Evolutionary conservation across 306 rosid genomes (phyloP).

Genomic region (Trifolium pratense): DNA sequence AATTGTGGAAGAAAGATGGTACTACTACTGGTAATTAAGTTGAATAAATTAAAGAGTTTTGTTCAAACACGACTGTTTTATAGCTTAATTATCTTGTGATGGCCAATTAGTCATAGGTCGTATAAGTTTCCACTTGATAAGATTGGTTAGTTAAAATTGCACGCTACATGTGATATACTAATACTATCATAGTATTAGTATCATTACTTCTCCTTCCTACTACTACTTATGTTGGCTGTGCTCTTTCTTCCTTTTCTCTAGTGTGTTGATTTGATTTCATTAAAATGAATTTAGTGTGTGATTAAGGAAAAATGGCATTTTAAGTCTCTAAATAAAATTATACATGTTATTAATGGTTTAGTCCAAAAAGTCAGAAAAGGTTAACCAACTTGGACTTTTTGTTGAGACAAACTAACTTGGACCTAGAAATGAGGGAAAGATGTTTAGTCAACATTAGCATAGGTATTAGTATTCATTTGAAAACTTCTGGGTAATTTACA

Average conservation of each 20-base stretch:
- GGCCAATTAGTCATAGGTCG: conserved; percentile 1
- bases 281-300: background rate
- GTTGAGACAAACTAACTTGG: background rate
- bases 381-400: background rate
- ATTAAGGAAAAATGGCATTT: too few relatives aligned
- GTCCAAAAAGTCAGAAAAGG: too few relatives aligned
- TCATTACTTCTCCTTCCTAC: background rate
- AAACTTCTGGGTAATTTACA: too few relatives aligned
- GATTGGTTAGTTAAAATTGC: conserved; percentile 48
- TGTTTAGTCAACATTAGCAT: conserved; percentile 27
- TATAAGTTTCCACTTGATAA: background rate
- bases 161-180: background rate
- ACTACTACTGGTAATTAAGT: background rate
- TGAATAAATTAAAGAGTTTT: conserved; percentile 38
- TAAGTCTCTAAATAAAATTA: too few relatives aligned
- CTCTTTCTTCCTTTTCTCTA: too few relatives aligned
- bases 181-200: too few relatives aligned
- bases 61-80: conserved; percentile 47
- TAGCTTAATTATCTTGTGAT: background rate
- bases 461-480: too few relatives aligned
- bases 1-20: conserved; percentile 9
- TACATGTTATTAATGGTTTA: too few relatives aligned
- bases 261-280: background rate
- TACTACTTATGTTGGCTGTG: too few relatives aligned
- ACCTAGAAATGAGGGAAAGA: background rate